Evolutionary conservation across 192 early-diverging fungal genomes (phyloP).

Genomic region (Coemansia sp.): DNA sequence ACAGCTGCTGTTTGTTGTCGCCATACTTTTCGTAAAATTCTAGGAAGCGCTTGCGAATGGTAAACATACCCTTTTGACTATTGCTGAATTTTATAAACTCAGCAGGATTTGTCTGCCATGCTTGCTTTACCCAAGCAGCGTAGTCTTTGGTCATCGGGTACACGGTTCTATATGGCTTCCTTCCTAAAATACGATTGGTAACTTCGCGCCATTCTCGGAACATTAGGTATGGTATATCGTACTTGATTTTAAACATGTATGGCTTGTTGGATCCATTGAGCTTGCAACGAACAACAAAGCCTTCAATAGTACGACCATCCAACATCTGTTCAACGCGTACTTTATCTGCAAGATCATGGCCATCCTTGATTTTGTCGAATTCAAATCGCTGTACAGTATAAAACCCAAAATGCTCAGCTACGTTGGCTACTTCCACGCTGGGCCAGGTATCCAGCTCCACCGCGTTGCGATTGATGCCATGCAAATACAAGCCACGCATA

Average conservation of each 20-base stretch:
- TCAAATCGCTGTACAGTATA: constrained; percentile 53
- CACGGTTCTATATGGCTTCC: constrained; percentile 45
- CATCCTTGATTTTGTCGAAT: constrained; percentile 60
- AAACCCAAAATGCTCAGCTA: constrained; percentile 79
- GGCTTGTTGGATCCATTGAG: constrained; percentile 21
- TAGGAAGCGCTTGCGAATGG: constrained; percentile 75
- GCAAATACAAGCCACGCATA: constrained; percentile 79
- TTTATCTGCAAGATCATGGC: constrained; percentile 66
- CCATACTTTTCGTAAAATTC: constrained; percentile 54
- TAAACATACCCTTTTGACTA: constrained; percentile 78
- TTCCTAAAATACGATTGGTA: constrained; percentile 64
- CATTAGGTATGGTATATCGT: constrained; percentile 90
- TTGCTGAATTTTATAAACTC: constrained; percentile 65
- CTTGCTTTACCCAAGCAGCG: constrained; percentile 66
- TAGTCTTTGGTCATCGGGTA: constrained; percentile 70
- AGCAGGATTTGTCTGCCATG: constrained; percentile 59
- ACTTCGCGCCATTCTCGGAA: constrained; percentile 96
- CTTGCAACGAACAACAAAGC: constrained; percentile 85
- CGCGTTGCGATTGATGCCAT: constrained; percentile 87
- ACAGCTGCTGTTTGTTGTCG: constrained; percentile 17
- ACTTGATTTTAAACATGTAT: constrained; percentile 90
- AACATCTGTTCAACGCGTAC: constrained; percentile 64
- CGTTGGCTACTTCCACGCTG: constrained; percentile 57
- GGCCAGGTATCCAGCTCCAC: constrained; percentile 68
- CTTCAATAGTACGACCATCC: constrained; percentile 78